phyloP scores from a whole-genome alignment of 2,329 filamentous ascomycete genomes.

The Botrytis cinerea region DNA sequence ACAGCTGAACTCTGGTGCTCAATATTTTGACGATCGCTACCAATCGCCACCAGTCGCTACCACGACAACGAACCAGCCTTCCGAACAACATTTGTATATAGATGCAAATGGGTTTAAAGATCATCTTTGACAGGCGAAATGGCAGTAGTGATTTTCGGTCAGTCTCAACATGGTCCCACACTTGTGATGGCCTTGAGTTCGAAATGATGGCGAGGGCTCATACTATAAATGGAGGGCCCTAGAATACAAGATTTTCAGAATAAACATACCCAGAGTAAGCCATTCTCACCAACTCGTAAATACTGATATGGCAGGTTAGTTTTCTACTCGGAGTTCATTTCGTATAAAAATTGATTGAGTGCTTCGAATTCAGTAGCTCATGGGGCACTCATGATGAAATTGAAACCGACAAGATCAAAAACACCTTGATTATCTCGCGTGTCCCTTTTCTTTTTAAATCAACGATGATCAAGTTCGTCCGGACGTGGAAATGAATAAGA shows the following conservation, averaged over 20 bases:
- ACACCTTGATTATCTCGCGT: background rate
- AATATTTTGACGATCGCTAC: background rate
- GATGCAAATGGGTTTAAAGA: background rate
- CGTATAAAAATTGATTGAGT: background rate
- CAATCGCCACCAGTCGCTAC: background rate
- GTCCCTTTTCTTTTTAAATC: background rate
- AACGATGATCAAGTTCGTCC: background rate
- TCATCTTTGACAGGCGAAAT: background rate
- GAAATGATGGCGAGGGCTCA: background rate
- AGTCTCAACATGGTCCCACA: background rate
- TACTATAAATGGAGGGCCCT: background rate
- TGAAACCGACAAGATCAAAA: background rate
- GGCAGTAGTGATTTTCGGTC: background rate
- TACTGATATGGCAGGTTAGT: background rate
- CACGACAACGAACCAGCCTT: background rate
- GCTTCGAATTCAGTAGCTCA: background rate
- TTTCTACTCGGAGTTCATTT: background rate
- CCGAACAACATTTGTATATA: background rate
- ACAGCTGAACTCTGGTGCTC: background rate
- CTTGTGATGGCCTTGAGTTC: background rate
- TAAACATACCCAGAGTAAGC: background rate
- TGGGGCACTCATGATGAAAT: background rate
- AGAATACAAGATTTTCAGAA: background rate
- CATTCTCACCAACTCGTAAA: background rate
- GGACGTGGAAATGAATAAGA: background rate